Evolutionary conservation across 257 asterid genomes (phyloP).

Genomic region (Osmanthus fragrans): DNA sequence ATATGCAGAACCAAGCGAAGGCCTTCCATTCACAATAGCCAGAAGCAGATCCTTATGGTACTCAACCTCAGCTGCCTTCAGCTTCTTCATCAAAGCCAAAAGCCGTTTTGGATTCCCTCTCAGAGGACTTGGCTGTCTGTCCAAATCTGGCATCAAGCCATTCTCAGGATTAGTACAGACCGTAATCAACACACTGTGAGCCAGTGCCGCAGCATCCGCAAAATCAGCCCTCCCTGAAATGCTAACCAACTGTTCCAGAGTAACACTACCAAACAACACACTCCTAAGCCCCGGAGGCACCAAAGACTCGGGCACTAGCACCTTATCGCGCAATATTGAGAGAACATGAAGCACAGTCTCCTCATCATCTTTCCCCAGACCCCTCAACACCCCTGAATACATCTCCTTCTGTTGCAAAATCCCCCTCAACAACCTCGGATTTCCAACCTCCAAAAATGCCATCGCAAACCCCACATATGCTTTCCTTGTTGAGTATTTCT

Average conservation of each 20-base stretch:
- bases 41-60: slow-evolving; percentile 68
- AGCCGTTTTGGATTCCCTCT: slow-evolving; percentile 75
- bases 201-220: slow-evolving; percentile 62
- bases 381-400: slow-evolving; percentile 88
- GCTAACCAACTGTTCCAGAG: slow-evolving; percentile 73
- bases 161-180: slow-evolving; percentile 82
- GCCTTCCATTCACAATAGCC: slow-evolving; percentile 72
- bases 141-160: slow-evolving; percentile 87
- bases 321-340: slow-evolving; percentile 56
- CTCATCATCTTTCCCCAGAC: slow-evolving; percentile 81
- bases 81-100: slow-evolving; percentile 82
- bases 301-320: slow-evolving; percentile 70
- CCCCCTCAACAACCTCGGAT: slow-evolving; percentile 75
- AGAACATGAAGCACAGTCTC: slow-evolving; percentile 60
- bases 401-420: slow-evolving; percentile 82
- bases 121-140: slow-evolving; percentile 65
- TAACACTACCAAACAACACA: slow-evolving; percentile 88
- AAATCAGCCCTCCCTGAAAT: slow-evolving; percentile 67
- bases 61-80: slow-evolving; percentile 64
- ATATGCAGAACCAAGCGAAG: slow-evolving; percentile 71
- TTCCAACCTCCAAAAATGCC: slow-evolving; percentile 81
- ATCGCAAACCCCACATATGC: slow-evolving; percentile 74
- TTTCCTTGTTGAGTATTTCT: slow-evolving; percentile 60
- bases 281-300: slow-evolving; percentile 88
- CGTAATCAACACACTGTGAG: slow-evolving; percentile 55